Evolutionary conservation across 2,329 filamentous ascomycete genomes (phyloP), one percentile per base, ranked within the genome.

Genomic region (Ophiostoma triangulosporum): DNA sequence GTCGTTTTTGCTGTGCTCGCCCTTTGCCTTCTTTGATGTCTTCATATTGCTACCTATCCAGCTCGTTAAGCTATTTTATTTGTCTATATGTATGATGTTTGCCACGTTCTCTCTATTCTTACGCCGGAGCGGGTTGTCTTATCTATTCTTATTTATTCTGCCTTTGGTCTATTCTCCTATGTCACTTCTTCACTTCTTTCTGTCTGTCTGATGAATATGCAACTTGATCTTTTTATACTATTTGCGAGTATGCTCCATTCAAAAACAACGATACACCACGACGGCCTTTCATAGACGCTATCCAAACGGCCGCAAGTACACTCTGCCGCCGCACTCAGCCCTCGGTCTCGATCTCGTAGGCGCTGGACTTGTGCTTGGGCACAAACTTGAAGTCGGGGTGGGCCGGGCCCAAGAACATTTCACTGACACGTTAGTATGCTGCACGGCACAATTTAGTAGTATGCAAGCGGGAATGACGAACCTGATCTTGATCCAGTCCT

Each of bases 401-500:
- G 6, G 88, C 86, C 46, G 88, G 88, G 7, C 93, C 93, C 17
- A 98, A 76, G 73, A 94, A 98, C 89, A 98, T 97, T 66, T 98
- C 93, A 67, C 91, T 95, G 57, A 9, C 32, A 33, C 15, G 26
- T 29, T 33, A 38, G 17, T 50, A 58, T 52, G n/a, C 29, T 15
- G 15, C 9, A 11, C 17, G 8, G 14, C 5, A 27, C 33, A 29
- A 27, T 12, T 7, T 6, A 36, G 12, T 22, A 24, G 6, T 7
- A 2, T 7, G 15, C 9, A 7, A 7, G 5, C 20, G 35, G n/a
- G 4, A 8, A 50, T 36, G 51, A 57, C 31, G 17, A 51, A 93
- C 89, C 84, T 94, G 63, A 98, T 94, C 73, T 95, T 97, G 67
- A 98, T 89, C 93, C 93, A 98, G 68, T 98, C 93, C 70, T 84